A percentile compares a stretch with the other conserved stretches of the same genome.
Conservation (phyloP, 1,139 yeast species). For the Oligophagozyma castellii region DNA sequence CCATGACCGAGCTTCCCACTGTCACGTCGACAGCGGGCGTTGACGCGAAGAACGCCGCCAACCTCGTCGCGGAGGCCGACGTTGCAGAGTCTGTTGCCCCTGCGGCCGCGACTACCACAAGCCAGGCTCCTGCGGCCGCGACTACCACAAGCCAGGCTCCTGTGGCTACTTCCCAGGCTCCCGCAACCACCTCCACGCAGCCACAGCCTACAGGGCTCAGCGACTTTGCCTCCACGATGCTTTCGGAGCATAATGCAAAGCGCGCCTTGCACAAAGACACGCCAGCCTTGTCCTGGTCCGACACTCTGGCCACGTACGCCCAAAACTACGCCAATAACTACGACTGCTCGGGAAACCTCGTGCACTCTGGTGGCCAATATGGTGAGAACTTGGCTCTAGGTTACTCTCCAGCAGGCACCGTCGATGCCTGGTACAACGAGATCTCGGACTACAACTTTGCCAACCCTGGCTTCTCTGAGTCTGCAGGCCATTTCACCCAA, state of each 20-base stretch:
- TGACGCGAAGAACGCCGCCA: background rate
- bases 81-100: conserved; percentile 6
- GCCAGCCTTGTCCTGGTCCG: conserved; percentile 46
- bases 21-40: background rate
- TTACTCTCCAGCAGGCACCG: conserved; percentile 29
- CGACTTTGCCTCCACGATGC: conserved; percentile 29
- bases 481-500: conserved; percentile 50
- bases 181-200: conserved; percentile 13
- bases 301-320: conserved; percentile 49
- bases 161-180: conserved; percentile 12
- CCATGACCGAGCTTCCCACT: conserved; percentile 3
- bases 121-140: conserved; percentile 11
- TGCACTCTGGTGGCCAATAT: conserved; percentile 46
- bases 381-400: conserved; percentile 56
- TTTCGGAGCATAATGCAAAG: conserved; percentile 39
- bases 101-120: conserved; percentile 9
- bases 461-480: conserved; percentile 27
- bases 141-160: conserved; percentile 11
- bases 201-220: conserved; percentile 15
- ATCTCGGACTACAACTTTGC: conserved; percentile 37
- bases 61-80: conserved; percentile 3
- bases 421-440: conserved; percentile 57
- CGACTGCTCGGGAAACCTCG: conserved; percentile 52
- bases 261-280: conserved; percentile 53
- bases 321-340: conserved; percentile 52